Conservation (phyloP, 23 red algal species). For the Gracilaria gracilis region DNA sequence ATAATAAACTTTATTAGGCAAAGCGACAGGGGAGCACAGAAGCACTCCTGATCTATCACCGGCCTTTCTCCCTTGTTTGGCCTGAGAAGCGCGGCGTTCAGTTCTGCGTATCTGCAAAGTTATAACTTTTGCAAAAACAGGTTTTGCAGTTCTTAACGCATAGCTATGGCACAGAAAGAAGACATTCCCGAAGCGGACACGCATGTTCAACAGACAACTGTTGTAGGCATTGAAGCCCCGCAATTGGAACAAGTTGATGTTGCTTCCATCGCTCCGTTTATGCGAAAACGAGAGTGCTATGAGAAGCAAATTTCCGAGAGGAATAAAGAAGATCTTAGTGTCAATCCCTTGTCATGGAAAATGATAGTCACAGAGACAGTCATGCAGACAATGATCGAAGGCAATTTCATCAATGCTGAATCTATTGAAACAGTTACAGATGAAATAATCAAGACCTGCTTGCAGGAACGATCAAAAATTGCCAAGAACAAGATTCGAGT, state of each 20-base stretch:
- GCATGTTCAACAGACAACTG: not conserved
- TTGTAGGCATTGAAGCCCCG: not conserved
- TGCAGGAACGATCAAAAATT: not conserved
- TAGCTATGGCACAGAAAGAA: not conserved
- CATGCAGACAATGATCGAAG: conserved; percentile 10
- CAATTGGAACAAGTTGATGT: not conserved
- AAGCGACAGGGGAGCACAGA: too few relatives aligned
- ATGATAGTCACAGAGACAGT: not conserved
- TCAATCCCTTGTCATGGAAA: not conserved
- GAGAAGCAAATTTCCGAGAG: not conserved
- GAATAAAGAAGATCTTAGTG: not conserved
- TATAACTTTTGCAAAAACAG: not conserved
- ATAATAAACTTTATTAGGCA: too few relatives aligned
- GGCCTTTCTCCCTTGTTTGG: too few relatives aligned
- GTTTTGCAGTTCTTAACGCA: not conserved
- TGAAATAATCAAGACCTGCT: not conserved
- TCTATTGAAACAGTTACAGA: not conserved
- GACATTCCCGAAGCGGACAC: not conserved
- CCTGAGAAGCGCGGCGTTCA: too few relatives aligned
- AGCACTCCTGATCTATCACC: too few relatives aligned
- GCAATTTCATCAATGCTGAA: not conserved
- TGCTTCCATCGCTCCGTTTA: not conserved
- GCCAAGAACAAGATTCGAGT: not conserved
- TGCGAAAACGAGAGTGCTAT: not conserved
- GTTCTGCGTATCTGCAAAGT: conserved; percentile 7